Percentiles rank a stretch among this genome's conserved stretches.
These are phyloP conservation scores for Neurospora sp. DNA, from an alignment of 495 filamentous ascomycete species.

Conservation along the genomic window DNA sequence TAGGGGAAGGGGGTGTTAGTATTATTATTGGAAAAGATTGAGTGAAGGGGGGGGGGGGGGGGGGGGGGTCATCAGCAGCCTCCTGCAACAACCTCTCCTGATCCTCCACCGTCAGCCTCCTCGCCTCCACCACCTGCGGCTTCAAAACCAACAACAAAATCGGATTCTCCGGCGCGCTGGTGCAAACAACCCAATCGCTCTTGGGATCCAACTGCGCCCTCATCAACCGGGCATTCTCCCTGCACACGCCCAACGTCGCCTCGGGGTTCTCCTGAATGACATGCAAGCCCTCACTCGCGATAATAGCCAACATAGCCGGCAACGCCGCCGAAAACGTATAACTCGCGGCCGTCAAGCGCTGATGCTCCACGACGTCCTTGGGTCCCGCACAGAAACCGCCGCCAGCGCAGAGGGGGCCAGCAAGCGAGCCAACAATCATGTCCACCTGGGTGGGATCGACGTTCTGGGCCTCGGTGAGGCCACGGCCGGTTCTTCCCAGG, in stretches of 20 bases:
- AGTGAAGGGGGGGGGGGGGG: not conserved
- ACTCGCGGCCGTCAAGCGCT: slow-evolving; percentile 78
- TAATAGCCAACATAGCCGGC: slow-evolving; percentile 86
- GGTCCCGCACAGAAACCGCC: slow-evolving; percentile 92
- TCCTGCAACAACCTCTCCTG: slow-evolving; percentile 85
- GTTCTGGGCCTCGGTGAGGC: slow-evolving; percentile 90
- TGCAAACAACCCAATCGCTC: slow-evolving; percentile 85
- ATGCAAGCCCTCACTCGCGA: slow-evolving; percentile 80
- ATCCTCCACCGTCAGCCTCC: slow-evolving; percentile 56
- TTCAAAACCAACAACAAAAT: slow-evolving; percentile 79
- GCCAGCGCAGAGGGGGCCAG: slow-evolving; percentile 80
- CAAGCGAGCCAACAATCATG: slow-evolving; percentile 90
- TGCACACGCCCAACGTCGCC: slow-evolving; percentile 52
- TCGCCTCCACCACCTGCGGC: slow-evolving; percentile 65
- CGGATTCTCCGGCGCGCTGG: slow-evolving; percentile 75
- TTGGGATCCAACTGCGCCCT: slow-evolving; percentile 79
- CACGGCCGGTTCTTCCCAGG: slow-evolving; percentile 79
- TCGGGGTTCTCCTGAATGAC: slow-evolving; percentile 78
- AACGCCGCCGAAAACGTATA: slow-evolving; percentile 95
- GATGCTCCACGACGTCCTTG: slow-evolving; percentile 85
- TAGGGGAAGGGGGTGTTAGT: not conserved
- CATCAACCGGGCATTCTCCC: slow-evolving; percentile 76
- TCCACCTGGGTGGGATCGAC: slow-evolving; percentile 85
- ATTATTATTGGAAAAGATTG: too few species aligned
- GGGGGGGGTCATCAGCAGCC: slow-evolving; percentile 61